Base-by-base conservation (phyloP, 768 basidiomycete genomes). In the Lenzites betulinus region DNA sequence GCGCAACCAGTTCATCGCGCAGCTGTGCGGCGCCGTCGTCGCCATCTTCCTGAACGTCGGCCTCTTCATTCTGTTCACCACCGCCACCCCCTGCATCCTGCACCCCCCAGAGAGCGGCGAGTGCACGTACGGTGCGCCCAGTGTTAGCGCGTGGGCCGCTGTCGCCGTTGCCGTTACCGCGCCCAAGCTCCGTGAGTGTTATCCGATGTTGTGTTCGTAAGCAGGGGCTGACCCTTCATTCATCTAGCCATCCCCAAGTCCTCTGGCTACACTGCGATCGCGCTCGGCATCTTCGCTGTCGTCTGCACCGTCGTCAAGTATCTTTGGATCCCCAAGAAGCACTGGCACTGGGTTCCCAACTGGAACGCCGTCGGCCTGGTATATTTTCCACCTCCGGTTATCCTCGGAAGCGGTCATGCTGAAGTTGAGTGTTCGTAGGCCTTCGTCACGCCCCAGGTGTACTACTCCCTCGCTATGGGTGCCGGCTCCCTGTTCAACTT, bases 61-160 rank as follows among this genome's bases (percentile, higher is more conserved):
- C 16, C 70, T 87, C 58, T 86, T 83, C 67, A 75, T 87, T 60
- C 76, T 88, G 46, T 87, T 88, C 78, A 82, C 81, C 51, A 84
- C 80, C 59, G 83, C 84, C 15, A 76, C 81, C 16, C 84, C 85
- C 35, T 88, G 84, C 67, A 88, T 88, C 69, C 64, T 65, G 48
- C 69, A 63, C 69, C 76, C 59, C 23, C 61, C 66, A 33, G 62
- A 51, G 16, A 36, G 47, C 49, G 77, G 74, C 33, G 62, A 73
- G 53, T 85, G 84, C 71, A 79, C 81, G 33, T 86, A 84, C 64
- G 75, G 79, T 62, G 84, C 83, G 7, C 84, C 84, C 12, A 81
- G 80, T 8, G 81, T 85, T 22, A 66, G 77, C 54, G 83, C 83
- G 1, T 86, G 84, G 84, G 75, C 76, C 35, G 83, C 67, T 3